Percentiles rank a stretch among this genome's conserved stretches.
These are phyloP conservation scores for Geopyxis carbonaria DNA, from an alignment of 495 filamentous ascomycete genomes.

Conservation along the genomic window DNA sequence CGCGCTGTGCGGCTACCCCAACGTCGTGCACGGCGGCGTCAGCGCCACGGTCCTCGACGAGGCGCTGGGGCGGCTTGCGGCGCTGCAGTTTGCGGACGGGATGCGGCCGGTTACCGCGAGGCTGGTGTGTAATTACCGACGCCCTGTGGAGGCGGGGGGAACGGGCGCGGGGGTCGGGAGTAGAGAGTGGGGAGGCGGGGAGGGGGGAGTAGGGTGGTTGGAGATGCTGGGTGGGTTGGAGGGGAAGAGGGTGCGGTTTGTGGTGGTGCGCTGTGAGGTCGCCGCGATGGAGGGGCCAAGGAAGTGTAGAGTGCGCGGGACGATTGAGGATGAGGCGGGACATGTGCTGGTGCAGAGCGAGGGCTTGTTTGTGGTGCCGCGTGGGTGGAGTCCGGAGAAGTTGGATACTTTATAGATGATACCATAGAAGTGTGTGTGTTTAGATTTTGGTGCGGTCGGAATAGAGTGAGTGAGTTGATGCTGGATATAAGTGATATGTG, in stretches of 20 bases:
- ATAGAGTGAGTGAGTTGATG: too few species aligned
- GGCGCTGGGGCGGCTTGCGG: constrained; percentile 36
- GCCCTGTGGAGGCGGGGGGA: constrained; percentile 12
- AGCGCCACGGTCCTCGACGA: constrained; percentile 61
- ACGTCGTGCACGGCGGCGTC: constrained; percentile 56
- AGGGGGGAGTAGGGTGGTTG: constrained; percentile 19
- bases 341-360: constrained; percentile 38
- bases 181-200: neutral
- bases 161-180: neutral
- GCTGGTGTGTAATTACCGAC: constrained; percentile 46
- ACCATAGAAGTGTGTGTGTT: too few species aligned
- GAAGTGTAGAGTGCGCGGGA: constrained; percentile 43
- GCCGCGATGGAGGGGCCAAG: constrained; percentile 36
- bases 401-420: too few species aligned
- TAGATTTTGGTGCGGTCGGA: too few species aligned
- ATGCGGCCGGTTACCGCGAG: constrained; percentile 43
- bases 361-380: constrained; percentile 48
- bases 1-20: constrained; percentile 54
- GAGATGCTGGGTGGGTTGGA: constrained; percentile 13
- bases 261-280: neutral
- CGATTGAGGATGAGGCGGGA: constrained; percentile 37
- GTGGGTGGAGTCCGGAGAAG: constrained; percentile 30
- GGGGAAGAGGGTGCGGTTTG: constrained; percentile 6
- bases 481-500: too few species aligned
- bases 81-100: constrained; percentile 28